Base-by-base conservation (phyloP, 352 stramenopile species). In the Blastocystis sp. region DNA sequence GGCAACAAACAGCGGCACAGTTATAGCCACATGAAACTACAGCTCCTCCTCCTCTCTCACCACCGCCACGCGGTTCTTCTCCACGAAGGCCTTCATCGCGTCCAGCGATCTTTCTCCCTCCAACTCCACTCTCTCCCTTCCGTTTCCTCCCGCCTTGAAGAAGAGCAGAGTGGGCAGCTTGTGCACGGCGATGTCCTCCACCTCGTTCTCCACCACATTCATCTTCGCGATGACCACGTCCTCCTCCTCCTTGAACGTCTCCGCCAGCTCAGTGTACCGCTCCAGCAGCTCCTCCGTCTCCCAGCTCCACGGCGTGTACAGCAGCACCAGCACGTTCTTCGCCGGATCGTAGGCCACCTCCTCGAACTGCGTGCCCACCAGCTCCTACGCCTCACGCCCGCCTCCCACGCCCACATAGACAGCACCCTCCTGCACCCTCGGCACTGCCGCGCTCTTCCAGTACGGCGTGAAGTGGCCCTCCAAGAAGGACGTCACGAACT, bases 1-100 rank as follows among this genome's bases (percentile, higher is more conserved):
- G 28, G 0, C 21, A 84, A 84, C 54, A 84, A 84, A 84, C 74
- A 84, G 34, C 19, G 21, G 6, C 45, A 52, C 17, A 79, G 11
- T 28, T 45, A 87, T 34, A 0, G 0, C 59, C 4, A 24, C 19
- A 42, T 34, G 28, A 19, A 63, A 38, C 87, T 80, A 89, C 66
- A 89, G 60, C 48, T 89, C 82, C 24, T 89, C 80, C 69, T 89
- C 80, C 59, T 64, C 40, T 4, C 19, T 19, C 10, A 54, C 57
- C 48, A 34, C 28, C 28, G 28, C 28, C 28, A 34, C 28, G 28
- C 28, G 28, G 28, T 34, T 34, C 28, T 34, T 34, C 28, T 34
- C 28, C 28, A 34, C 28, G 28, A 34, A 34, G 28, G 28, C 28
- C 28, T 34, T 34, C 28, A 34, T 34, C 28, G 28, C 28, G 28